Evolutionary conservation across 352 stramenopile genomes (phyloP), one percentile per base, ranked within the genome.

Genomic region (Globisporangium splendens): DNA sequence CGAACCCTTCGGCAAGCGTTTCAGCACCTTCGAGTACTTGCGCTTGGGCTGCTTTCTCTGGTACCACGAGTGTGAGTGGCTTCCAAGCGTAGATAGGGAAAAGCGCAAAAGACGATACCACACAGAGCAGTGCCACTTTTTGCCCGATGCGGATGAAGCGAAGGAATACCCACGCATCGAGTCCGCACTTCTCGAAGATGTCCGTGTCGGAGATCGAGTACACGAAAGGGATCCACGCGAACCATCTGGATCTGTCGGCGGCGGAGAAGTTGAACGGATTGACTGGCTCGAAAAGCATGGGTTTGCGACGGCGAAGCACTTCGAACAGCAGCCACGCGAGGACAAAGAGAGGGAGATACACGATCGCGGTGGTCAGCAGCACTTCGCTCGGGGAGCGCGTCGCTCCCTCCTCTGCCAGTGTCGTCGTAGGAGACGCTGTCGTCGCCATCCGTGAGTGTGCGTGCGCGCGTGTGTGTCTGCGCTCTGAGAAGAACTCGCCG

Each of bases 91-190:
- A 91, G 56, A 93, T 73, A 35, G 83, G 79, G 53, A 91, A 89
- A 53, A 90, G 79, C 18, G 69, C 68, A n/a, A 89, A 42, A 5
- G 81, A 88, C 17, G 65, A 77, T 49, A 75, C 31, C 46, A 89
- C 46, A 15, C 64, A 75, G 54, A 93, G 59, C 22, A 76, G 61
- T 21, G 81, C 77, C 48, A 91, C 74, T 42, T 89, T 88, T 39
- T 86, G 75, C 10, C 77, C 72, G 44, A 93, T 72, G 24, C 78
- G 75, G 41, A 91, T 69, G 54, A 93, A 93, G 50, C 79, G 82
- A 58, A 92, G 56, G 53, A 92, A 79, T 56, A 92, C 75, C 74
- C 77, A 87, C 15, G 82, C 76, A 57, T 90, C 79, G 56, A 92
- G 65, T 0, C 82, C 82, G 47, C 82, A 89, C 48, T 73, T 73